Percentiles rank a stretch among this genome's conserved stretches.
Evolutionary conservation across 148 eudicot species (phyloP).

Genomic region (Rheum nobile): DNA sequence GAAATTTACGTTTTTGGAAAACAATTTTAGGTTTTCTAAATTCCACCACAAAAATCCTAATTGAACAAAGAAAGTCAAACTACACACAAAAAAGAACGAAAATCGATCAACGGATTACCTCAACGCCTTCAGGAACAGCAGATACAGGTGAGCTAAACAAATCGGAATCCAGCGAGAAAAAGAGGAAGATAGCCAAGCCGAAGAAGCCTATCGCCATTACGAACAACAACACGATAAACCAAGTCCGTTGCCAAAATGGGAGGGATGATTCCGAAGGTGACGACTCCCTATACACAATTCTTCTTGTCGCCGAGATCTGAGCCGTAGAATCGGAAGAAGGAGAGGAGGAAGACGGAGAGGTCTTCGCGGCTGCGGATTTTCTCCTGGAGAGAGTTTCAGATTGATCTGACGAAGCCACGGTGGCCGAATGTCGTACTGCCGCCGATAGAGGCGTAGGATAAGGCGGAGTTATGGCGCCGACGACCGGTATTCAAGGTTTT

Average conservation of each 20-base stretch:
- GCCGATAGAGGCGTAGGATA: constrained; percentile 7
- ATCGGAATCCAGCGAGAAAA: constrained; percentile 58
- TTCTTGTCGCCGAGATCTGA: constrained; percentile 20
- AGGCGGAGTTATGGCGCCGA: background rate
- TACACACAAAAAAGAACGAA: background rate
- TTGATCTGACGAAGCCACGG: constrained; percentile 67
- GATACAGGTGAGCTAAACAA: constrained; percentile 18
- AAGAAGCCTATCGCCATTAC: constrained; percentile 64
- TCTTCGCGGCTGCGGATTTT: constrained; percentile 23
- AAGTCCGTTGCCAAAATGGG: constrained; percentile 71
- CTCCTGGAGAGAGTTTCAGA: constrained; percentile 46
- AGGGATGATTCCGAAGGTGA: constrained; percentile 24
- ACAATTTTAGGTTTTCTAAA: background rate
- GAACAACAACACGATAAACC: constrained; percentile 52
- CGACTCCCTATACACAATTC: constrained; percentile 40
- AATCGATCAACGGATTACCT: constrained; percentile 11
- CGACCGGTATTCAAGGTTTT: background rate
- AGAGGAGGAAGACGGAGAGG: constrained; percentile 15
- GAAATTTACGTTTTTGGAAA: background rate
- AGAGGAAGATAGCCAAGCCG: constrained; percentile 53
- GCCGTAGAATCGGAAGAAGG: constrained; percentile 14
- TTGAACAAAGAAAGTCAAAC: background rate
- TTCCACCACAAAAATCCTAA: background rate
- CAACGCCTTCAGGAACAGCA: constrained; percentile 28
- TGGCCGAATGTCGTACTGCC: constrained; percentile 9